Percentiles rank a stretch among this genome's conserved stretches.
These are phyloP conservation scores for Coffea eugenioides DNA, from an alignment of 257 asterid genomes.

Conservation along the genomic window DNA sequence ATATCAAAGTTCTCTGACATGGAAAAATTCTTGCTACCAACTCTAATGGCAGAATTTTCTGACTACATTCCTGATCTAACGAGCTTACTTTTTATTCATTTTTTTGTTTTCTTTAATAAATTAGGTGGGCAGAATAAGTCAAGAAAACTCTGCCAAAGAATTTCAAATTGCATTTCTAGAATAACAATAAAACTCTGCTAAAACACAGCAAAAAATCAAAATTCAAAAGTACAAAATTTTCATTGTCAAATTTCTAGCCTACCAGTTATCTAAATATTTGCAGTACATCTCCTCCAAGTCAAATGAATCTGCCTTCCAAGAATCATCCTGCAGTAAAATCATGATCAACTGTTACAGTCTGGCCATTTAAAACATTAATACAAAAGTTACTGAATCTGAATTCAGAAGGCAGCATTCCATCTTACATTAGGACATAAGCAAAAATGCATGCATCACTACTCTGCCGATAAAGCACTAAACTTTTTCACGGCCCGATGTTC, in stretches of 20 bases:
- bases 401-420: background rate
- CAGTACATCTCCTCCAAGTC: conserved; percentile 59
- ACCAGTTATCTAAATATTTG: conserved; percentile 56
- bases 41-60: no score
- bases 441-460: background rate
- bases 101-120: no score
- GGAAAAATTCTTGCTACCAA: no score
- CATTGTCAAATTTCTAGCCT: conserved; percentile 15
- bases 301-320: conserved; percentile 58
- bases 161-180: background rate
- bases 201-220: background rate
- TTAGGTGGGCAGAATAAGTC: no score
- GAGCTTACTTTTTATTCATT: no score
- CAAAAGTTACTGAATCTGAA: background rate
- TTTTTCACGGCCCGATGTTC: no score
- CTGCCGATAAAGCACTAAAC: background rate
- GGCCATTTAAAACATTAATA: background rate
- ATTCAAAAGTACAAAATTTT: background rate
- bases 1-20: no score
- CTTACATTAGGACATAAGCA: background rate
- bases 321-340: conserved; percentile 47
- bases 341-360: background rate
- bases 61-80: no score
- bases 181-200: background rate
- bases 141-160: no score